Percentiles rank a stretch among this genome's conserved stretches.
phyloP scores from a whole-genome alignment of 768 basidiomycete genomes.

The Tulasnella sp. region DNA sequence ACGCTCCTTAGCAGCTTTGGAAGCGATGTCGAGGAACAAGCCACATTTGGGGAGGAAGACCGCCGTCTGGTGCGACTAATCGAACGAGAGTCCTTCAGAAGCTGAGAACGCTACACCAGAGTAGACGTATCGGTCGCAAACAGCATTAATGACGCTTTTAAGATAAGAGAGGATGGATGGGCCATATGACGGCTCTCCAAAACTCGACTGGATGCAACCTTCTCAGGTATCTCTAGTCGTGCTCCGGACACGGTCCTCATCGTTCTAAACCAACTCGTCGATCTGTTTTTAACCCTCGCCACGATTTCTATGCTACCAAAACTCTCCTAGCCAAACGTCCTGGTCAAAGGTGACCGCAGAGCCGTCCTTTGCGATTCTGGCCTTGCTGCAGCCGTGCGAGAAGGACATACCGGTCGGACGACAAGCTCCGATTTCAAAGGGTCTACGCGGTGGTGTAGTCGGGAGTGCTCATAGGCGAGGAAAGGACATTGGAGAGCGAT shows the following conservation, averaged over 20 bases:
- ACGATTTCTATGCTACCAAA: background rate
- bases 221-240: too few relatives aligned
- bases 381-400: background rate
- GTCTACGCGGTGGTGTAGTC: background rate
- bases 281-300: too few relatives aligned
- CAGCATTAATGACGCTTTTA: too few relatives aligned
- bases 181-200: too few relatives aligned
- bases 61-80: slow-evolving; percentile 77
- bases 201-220: too few relatives aligned
- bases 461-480: background rate
- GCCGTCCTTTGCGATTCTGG: slow-evolving; percentile 2
- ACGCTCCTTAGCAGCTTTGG: slow-evolving; percentile 56
- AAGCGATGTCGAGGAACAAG: slow-evolving; percentile 75
- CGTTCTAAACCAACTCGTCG: too few relatives aligned
- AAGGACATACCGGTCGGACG: background rate
- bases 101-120: too few relatives aligned
- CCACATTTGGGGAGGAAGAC: slow-evolving; percentile 79
- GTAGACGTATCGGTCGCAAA: too few relatives aligned
- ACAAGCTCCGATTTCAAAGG: background rate
- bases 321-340: background rate
- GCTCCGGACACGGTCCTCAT: too few relatives aligned
- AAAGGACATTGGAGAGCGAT: background rate
- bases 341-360: background rate
- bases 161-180: too few relatives aligned
- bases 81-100: slow-evolving; percentile 27